Percentiles rank a stretch among this genome's conserved stretches.
These are phyloP conservation scores for Endothia cerciana DNA, from an alignment of 2,329 filamentous ascomycete genomes.

Conservation along the genomic window DNA sequence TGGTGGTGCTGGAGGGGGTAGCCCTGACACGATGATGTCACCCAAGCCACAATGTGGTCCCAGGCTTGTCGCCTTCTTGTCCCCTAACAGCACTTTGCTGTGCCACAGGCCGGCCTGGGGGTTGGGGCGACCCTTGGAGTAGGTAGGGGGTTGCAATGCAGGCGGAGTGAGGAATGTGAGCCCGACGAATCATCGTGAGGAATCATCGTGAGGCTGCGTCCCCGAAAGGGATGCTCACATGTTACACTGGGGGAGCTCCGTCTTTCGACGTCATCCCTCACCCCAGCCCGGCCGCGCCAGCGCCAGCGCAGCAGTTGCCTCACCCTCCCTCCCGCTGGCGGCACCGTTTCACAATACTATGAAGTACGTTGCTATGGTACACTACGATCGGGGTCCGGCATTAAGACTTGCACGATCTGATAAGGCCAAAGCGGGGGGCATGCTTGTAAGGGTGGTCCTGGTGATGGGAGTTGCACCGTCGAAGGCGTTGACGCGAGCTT, in stretches of 20 bases:
- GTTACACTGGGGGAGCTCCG: neutral
- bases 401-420: neutral
- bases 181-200: neutral
- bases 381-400: neutral
- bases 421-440: neutral
- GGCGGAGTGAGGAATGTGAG: neutral
- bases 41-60: conserved; percentile 10
- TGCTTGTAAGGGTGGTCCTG: neutral
- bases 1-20: neutral
- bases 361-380: too few species aligned
- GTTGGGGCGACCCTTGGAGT: too few species aligned
- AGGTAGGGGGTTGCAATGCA: neutral
- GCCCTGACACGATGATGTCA: conserved; percentile 20
- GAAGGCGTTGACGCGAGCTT: neutral
- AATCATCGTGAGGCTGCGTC: neutral
- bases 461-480: neutral
- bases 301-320: too few species aligned
- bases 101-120: too few species aligned
- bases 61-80: neutral
- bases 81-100: neutral
- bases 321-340: neutral
- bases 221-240: neutral
- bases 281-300: too few species aligned
- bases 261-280: neutral
- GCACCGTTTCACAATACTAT: neutral